Base-by-base conservation (phyloP, 2,329 filamentous ascomycete species). In the Pseudocercospora crystallina region DNA sequence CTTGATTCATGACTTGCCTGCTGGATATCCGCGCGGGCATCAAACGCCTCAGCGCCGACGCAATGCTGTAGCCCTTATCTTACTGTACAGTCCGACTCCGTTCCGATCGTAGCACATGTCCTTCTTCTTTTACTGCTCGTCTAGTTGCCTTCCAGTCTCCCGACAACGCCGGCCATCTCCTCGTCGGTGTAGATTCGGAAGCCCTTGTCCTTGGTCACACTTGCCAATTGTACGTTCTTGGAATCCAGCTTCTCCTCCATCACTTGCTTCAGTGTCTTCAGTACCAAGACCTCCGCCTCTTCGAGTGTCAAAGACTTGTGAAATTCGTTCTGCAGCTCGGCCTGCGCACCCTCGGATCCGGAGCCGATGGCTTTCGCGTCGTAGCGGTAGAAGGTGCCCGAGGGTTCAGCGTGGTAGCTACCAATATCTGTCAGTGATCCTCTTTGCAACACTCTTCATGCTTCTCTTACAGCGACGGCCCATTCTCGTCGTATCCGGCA, bases 181-280 rank as follows among this genome's bases (percentile, higher is more conserved):
- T 92, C 90, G 66, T 99, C 94, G 51, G 86, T 87, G 80, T 99
- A 99, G 84, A 99, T 96, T 77, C 90, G 87, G 81, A 99, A 99
- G 49, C 94, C 94, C 76, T 89, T 92, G 61, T 96, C 92, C 80
- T 91, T 95, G 57, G 94, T 99, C 51, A 99, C 94, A 69, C 92
- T 97, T 47, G 94, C 94, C 63, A 99, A 75, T 78, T 99, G 94
- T 60, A 99, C 94, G 69, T 99, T 99, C 83, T 99, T 99, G 59
- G 90, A 83, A 71, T 99, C 94, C 54, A 99, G 81, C 79, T 99
- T 99, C 84, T 99, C 94, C 77, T 99, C 94, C 94, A 99, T 99
- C 63, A 99, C 94, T 77, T 99, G 94, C 82, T 97, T 99, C 71
- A 99, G 74, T 33, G 94, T 99, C 83, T 97, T 97, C 67, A 99